Evolutionary conservation across 2,329 filamentous ascomycete species (phyloP).

Genomic region (Stromatinia cepivora): DNA sequence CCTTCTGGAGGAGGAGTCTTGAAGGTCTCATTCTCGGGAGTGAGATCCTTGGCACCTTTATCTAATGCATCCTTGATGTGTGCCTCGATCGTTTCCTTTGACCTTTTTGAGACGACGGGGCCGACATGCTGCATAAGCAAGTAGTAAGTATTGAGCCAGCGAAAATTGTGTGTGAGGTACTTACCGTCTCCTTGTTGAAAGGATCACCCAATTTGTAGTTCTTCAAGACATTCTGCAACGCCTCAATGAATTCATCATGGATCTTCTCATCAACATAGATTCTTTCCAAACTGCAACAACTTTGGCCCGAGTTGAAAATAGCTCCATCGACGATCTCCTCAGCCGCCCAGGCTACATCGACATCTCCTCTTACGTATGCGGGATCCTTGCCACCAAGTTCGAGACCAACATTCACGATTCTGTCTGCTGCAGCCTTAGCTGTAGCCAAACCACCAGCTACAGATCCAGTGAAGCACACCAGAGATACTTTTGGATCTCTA

Average conservation of each 20-base stretch:
- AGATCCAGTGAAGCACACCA: slow-evolving; percentile 92
- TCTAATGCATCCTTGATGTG: slow-evolving; percentile 81
- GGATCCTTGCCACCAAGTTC: slow-evolving; percentile 96
- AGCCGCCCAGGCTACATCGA: slow-evolving; percentile 86
- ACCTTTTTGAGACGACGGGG: slow-evolving; percentile 80
- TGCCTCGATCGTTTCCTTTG: slow-evolving; percentile 71
- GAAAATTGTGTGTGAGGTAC: slow-evolving; percentile 5
- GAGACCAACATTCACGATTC: slow-evolving; percentile 81
- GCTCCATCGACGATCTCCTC: slow-evolving; percentile 93
- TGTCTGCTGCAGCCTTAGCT: slow-evolving; percentile 79
- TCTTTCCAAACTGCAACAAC: slow-evolving; percentile 89
- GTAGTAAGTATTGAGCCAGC: slow-evolving; percentile 18
- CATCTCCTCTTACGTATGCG: slow-evolving; percentile 82
- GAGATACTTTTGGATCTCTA: slow-evolving; percentile 70
- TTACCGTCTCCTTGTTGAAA: slow-evolving; percentile 64
- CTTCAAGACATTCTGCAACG: slow-evolving; percentile 75
- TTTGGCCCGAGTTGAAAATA: slow-evolving; percentile 98
- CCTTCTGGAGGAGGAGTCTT: slow-evolving; percentile 70
- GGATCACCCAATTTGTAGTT: slow-evolving; percentile 89
- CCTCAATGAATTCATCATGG: slow-evolving; percentile 78
- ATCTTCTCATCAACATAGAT: slow-evolving; percentile 87
- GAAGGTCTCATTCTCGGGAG: slow-evolving; percentile 80
- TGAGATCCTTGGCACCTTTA: slow-evolving; percentile 81
- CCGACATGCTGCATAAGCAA: slow-evolving; percentile 60
- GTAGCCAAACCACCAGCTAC: slow-evolving; percentile 84